Evolutionary conservation across 768 basidiomycete genomes (phyloP).

Genomic region (Collybia mongolica): DNA sequence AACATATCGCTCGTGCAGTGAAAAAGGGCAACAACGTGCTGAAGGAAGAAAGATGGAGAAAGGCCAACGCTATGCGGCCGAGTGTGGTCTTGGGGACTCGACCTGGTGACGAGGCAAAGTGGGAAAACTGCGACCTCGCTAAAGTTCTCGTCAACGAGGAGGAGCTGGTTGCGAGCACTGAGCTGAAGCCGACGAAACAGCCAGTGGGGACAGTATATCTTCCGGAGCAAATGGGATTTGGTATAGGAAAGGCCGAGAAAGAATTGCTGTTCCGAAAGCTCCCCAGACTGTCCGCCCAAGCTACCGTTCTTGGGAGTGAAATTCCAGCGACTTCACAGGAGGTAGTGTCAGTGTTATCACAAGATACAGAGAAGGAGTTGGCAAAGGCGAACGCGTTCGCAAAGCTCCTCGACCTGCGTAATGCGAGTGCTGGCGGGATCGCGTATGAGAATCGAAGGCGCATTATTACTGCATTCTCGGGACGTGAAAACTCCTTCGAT

Average conservation of each 20-base stretch:
- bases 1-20: slow-evolving; percentile 33
- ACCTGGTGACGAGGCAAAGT: slow-evolving; percentile 62
- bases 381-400: slow-evolving; percentile 58
- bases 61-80: slow-evolving; percentile 40
- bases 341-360: background rate
- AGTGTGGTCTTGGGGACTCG: slow-evolving; percentile 78
- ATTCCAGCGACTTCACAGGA: background rate
- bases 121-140: slow-evolving; percentile 67
- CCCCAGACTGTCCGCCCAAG: slow-evolving; percentile 49
- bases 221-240: slow-evolving; percentile 62
- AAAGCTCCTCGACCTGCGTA: slow-evolving; percentile 76
- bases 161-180: slow-evolving; percentile 31
- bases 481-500: slow-evolving; percentile 62
- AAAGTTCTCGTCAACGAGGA: slow-evolving; percentile 58
- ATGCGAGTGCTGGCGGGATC: slow-evolving; percentile 86
- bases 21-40: slow-evolving; percentile 45
- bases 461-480: slow-evolving; percentile 79
- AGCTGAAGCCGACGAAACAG: slow-evolving; percentile 22
- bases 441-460: slow-evolving; percentile 83
- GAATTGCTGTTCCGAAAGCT: slow-evolving; percentile 65
- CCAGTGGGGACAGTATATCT: slow-evolving; percentile 39
- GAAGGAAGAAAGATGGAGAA: slow-evolving; percentile 41
- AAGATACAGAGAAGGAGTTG: slow-evolving; percentile 32
- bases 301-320: slow-evolving; percentile 12
- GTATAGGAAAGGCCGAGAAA: slow-evolving; percentile 59